phyloP scores from a whole-genome alignment of 2,329 filamentous ascomycete genomes.

The Colletotrichum truncatum region DNA sequence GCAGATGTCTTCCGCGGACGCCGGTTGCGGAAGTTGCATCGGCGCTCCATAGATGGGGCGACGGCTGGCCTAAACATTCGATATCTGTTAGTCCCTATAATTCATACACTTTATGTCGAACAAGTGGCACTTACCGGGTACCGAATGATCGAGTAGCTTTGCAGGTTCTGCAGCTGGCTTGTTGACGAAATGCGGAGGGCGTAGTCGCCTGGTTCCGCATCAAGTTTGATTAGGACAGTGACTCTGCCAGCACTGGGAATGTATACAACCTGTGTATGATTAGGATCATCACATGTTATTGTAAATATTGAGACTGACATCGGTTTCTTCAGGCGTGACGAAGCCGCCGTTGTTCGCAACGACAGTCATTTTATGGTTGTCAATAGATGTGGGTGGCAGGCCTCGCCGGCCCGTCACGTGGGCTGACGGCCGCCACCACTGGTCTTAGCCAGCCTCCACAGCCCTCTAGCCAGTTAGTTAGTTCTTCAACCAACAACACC shows the following conservation, averaged over 20 bases:
- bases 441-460: too few relatives aligned
- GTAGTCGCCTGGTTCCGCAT: constrained; percentile 33
- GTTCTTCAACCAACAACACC: too few relatives aligned
- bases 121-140: constrained; percentile 3
- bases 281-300: not conserved
- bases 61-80: not conserved
- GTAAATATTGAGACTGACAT: not conserved
- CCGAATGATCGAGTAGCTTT: constrained; percentile 33
- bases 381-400: too few relatives aligned
- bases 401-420: too few relatives aligned
- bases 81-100: not conserved
- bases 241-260: constrained; percentile 32
- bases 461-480: too few relatives aligned
- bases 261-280: constrained; percentile 20
- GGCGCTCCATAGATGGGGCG: constrained; percentile 30
- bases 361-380: constrained; percentile 35
- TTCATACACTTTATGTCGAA: not conserved
- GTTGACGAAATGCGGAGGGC: constrained; percentile 34
- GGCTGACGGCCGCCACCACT: too few relatives aligned
- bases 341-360: constrained; percentile 37
- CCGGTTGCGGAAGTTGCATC: constrained; percentile 28
- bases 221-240: constrained; percentile 33
- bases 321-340: constrained; percentile 25
- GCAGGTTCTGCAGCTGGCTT: constrained; percentile 35
- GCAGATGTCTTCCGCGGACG: constrained; percentile 16